A percentile compares a stretch with the other conserved stretches of the same genome.
These are phyloP conservation scores for Trichopus zeylanicus DNA, from an alignment of 116 monocot genomes.

Conservation along the genomic window DNA sequence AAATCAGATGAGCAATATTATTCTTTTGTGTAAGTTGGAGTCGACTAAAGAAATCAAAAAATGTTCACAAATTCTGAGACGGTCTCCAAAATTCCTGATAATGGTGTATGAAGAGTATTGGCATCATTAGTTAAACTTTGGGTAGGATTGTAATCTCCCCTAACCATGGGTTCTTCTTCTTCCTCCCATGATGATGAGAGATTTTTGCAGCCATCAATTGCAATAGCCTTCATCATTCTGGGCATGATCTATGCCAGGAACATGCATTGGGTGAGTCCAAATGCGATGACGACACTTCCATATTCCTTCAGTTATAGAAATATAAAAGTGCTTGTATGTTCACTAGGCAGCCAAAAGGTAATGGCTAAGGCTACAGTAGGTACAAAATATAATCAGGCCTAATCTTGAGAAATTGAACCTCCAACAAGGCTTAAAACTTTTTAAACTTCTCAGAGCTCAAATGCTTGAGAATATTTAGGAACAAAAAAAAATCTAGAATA, in stretches of 20 bases:
- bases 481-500: background rate
- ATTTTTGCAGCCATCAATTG: slow-evolving; percentile 29
- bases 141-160: slow-evolving; percentile 12
- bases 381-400: background rate
- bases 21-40: too few relatives aligned
- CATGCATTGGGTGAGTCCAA: slow-evolving; percentile 56
- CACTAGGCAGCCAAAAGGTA: background rate
- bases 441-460: background rate
- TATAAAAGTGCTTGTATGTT: slow-evolving; percentile 18
- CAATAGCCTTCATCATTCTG: slow-evolving; percentile 44
- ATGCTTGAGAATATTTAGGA: background rate
- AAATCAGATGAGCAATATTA: too few relatives aligned
- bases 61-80: too few relatives aligned
- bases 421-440: background rate
- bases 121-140: background rate
- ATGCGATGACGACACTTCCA: slow-evolving; percentile 71
- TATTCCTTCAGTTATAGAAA: slow-evolving; percentile 67
- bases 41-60: too few relatives aligned
- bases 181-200: slow-evolving; percentile 13
- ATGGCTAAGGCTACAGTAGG: background rate
- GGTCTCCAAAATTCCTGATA: slow-evolving; percentile 21
- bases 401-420: background rate
- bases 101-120: slow-evolving; percentile 4
- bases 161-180: too few relatives aligned
- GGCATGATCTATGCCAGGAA: slow-evolving; percentile 33